phyloP scores from a whole-genome alignment of 176 grass and related monocot genomes.

The Cocos nucifera region DNA sequence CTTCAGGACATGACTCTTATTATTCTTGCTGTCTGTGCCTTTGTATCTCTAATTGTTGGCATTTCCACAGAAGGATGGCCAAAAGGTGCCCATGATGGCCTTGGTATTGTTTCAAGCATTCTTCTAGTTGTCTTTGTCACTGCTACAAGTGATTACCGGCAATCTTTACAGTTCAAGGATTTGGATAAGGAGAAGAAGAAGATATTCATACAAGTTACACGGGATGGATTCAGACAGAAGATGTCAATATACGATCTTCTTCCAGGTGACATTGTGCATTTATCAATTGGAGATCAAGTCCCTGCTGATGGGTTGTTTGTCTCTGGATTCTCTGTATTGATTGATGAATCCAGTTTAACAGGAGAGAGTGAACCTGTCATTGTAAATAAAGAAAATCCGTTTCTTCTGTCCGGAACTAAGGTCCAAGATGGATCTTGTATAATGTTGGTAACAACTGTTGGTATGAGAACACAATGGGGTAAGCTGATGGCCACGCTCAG shows the following conservation, averaged over 20 bases:
- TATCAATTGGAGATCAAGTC: constrained; percentile 88
- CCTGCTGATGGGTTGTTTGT: constrained; percentile 81
- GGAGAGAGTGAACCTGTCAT: constrained; percentile 84
- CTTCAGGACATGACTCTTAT: constrained; percentile 92
- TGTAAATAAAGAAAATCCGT: constrained; percentile 71
- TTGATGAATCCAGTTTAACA: constrained; percentile 87
- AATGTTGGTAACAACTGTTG: constrained; percentile 82
- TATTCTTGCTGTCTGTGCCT: constrained; percentile 60
- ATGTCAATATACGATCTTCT: constrained; percentile 84
- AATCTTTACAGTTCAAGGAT: constrained; percentile 94
- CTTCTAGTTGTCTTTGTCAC: constrained; percentile 85
- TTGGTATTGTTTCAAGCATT: constrained; percentile 85
- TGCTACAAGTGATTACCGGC: constrained; percentile 80
- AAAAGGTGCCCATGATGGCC: constrained; percentile 81
- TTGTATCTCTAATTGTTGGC: constrained; percentile 69
- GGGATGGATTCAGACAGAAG: constrained; percentile 66
- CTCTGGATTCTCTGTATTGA: constrained; percentile 73
- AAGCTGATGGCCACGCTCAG: constrained; percentile 93
- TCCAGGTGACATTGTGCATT: constrained; percentile 73
- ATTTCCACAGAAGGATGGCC: constrained; percentile 90
- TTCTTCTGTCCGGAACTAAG: constrained; percentile 86
- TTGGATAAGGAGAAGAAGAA: constrained; percentile 97
- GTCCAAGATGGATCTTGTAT: constrained; percentile 94
- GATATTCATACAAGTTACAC: constrained; percentile 75
- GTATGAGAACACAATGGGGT: constrained; percentile 93